Conservation (phyloP, 164 flowering plant species). For the Nymphaea colorata region DNA sequence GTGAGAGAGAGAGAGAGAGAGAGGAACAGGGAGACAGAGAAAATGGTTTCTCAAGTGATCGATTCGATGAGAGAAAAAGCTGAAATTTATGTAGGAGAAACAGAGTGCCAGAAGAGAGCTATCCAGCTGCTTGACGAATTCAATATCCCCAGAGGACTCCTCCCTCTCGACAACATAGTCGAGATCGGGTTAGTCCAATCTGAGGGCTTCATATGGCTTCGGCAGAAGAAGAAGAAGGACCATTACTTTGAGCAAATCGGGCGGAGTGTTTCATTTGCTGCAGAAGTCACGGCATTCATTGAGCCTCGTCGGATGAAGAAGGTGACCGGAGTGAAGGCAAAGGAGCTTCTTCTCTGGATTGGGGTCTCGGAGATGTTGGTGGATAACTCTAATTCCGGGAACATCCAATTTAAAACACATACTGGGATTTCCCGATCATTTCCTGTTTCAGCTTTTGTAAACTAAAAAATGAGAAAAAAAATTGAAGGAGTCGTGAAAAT, state of each 20-base stretch:
- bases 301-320: slow-evolving; percentile 18
- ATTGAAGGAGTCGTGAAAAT: too few species aligned
- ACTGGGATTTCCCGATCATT: slow-evolving; percentile 23
- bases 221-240: slow-evolving; percentile 23
- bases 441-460: slow-evolving; percentile 4
- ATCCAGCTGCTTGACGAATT: slow-evolving; percentile 15
- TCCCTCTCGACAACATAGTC: slow-evolving; percentile 17
- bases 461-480: too few species aligned
- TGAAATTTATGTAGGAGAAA: not conserved
- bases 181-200: slow-evolving; percentile 19
- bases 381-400: slow-evolving; percentile 19
- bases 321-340: slow-evolving; percentile 31
- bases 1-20: not conserved
- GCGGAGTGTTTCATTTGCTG: slow-evolving; percentile 20
- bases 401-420: slow-evolving; percentile 24
- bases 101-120: not conserved
- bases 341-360: slow-evolving; percentile 24
- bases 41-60: not conserved
- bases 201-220: slow-evolving; percentile 30
- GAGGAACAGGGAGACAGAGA: not conserved
- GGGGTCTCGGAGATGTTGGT: slow-evolving; percentile 21
- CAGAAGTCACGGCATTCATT: slow-evolving; percentile 14
- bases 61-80: not conserved
- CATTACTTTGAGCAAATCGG: slow-evolving; percentile 22
- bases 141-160: slow-evolving; percentile 23